phyloP scores from a whole-genome alignment of 805 yeast species.

The Saccharomyces eubayanus region DNA sequence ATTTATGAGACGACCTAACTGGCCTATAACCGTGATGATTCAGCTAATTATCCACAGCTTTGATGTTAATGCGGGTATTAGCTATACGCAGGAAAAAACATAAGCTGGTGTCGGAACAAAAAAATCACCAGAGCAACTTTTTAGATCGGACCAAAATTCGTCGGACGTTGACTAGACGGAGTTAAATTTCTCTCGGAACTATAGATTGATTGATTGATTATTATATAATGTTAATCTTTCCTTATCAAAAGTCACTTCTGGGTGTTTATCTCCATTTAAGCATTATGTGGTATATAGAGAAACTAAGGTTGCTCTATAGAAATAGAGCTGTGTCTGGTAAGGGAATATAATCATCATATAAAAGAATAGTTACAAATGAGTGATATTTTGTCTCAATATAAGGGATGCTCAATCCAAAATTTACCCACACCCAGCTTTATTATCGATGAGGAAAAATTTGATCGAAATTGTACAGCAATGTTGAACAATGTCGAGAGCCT shows the following conservation, averaged over 20 bases:
- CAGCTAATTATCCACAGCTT: not conserved
- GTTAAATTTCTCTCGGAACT: not conserved
- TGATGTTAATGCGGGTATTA: not conserved
- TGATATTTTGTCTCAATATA: slow-evolving; percentile 15
- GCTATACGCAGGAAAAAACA: not conserved
- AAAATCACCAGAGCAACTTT: not conserved
- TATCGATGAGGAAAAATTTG: slow-evolving; percentile 33
- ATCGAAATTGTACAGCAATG: slow-evolving; percentile 43
- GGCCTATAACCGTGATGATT: not conserved
- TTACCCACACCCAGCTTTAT: slow-evolving; percentile 43
- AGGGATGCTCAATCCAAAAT: slow-evolving; percentile 32
- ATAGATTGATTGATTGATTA: not conserved
- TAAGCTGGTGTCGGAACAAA: not conserved
- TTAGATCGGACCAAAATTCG: not conserved
- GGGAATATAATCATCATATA: not conserved
- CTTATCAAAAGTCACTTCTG: not conserved
- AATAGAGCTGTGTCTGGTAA: not conserved
- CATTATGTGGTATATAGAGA: too few species aligned
- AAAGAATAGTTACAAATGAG: slow-evolving; percentile 3
- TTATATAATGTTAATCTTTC: not conserved
- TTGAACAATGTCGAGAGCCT: slow-evolving; percentile 36
- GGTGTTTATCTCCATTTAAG: not conserved
- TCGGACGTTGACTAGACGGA: not conserved
- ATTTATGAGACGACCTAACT: not conserved
- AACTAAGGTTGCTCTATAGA: not conserved